These are phyloP conservation scores for Cytospora mali DNA, from an alignment of 2,329 filamentous ascomycete genomes.

Conservation along the genomic window DNA sequence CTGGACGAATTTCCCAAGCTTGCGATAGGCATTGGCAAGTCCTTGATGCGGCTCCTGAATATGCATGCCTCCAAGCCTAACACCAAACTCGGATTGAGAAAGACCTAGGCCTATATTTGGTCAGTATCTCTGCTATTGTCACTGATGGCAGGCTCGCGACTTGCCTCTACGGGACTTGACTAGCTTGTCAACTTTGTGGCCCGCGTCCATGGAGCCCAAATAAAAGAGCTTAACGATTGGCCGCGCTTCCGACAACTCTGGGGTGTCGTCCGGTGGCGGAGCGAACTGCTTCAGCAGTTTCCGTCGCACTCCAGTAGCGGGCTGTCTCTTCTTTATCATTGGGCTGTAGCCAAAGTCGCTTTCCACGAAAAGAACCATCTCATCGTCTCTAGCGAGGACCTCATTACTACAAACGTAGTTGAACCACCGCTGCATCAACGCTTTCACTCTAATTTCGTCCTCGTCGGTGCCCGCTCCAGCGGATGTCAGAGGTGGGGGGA, in stretches of 20 bases:
- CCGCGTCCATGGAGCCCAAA: slow-evolving; percentile 91
- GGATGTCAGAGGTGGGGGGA: slow-evolving; percentile 91
- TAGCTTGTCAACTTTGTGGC: slow-evolving; percentile 92
- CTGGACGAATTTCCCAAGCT: slow-evolving; percentile 91
- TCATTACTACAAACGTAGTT: slow-evolving; percentile 93
- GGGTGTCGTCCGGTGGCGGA: slow-evolving; percentile 94
- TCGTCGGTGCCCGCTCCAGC: slow-evolving; percentile 96
- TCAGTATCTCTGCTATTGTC: slow-evolving; percentile 35
- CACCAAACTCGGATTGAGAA: slow-evolving; percentile 89
- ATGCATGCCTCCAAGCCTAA: slow-evolving; percentile 83
- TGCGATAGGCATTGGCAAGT: slow-evolving; percentile 86
- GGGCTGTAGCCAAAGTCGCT: slow-evolving; percentile 98
- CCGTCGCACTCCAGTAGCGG: slow-evolving; percentile 89
- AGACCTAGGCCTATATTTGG: slow-evolving; percentile 74
- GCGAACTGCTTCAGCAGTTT: slow-evolving; percentile 99
- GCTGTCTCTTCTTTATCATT: slow-evolving; percentile 92
- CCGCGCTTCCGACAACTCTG: slow-evolving; percentile 85
- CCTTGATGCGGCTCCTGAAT: slow-evolving; percentile 90
- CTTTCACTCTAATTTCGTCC: slow-evolving; percentile 87
- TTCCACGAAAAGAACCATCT: slow-evolving; percentile 98
- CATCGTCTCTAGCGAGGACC: slow-evolving; percentile 89
- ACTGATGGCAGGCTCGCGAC: slow-evolving; percentile 31
- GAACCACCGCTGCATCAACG: slow-evolving; percentile 89
- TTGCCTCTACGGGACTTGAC: slow-evolving; percentile 90
- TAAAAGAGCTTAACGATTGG: slow-evolving; percentile 96